These are phyloP conservation scores for Fusarium dlaminii DNA, from an alignment of 2,329 filamentous ascomycete species.

Conservation along the genomic window DNA sequence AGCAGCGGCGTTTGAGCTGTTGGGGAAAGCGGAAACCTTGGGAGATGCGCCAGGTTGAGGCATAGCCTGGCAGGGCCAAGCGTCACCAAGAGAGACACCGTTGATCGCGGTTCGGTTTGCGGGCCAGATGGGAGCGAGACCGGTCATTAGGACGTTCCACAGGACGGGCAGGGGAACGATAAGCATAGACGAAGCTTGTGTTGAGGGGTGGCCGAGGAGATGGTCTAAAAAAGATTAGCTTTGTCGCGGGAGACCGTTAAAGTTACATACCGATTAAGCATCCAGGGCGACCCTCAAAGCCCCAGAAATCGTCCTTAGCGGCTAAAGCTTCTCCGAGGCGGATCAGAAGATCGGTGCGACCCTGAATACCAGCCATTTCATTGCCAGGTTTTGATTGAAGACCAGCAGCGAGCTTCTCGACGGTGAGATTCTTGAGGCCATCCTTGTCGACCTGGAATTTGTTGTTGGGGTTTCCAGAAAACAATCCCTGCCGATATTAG, in stretches of 20 bases:
- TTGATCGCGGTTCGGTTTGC: constrained; percentile 86
- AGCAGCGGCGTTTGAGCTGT: constrained; percentile 40
- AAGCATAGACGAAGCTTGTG: constrained; percentile 86
- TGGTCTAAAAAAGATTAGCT: constrained; percentile 70
- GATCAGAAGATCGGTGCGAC: constrained; percentile 81
- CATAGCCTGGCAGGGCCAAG: constrained; percentile 90
- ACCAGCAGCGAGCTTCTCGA: constrained; percentile 78
- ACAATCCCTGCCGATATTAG: constrained; percentile 68
- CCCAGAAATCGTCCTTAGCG: constrained; percentile 84
- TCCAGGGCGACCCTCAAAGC: constrained; percentile 83
- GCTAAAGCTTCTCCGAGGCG: constrained; percentile 78
- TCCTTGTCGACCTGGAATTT: constrained; percentile 90
- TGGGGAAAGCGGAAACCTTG: constrained; percentile 41
- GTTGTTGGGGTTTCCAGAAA: constrained; percentile 83
- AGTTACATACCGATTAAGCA: constrained; percentile 84
- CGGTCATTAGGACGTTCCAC: constrained; percentile 91
- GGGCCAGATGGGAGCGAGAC: constrained; percentile 89
- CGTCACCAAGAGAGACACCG: constrained; percentile 87
- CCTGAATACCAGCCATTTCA: constrained; percentile 84
- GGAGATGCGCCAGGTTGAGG: constrained; percentile 64
- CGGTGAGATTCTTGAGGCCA: constrained; percentile 78
- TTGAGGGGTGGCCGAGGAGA: constrained; percentile 89
- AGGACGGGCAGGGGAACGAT: constrained; percentile 88
- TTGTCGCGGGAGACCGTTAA: not conserved
- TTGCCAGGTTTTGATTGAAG: constrained; percentile 87